Evolutionary conservation across 2,329 filamentous ascomycete genomes (phyloP).

Genomic region (Aspergillus sp.): DNA sequence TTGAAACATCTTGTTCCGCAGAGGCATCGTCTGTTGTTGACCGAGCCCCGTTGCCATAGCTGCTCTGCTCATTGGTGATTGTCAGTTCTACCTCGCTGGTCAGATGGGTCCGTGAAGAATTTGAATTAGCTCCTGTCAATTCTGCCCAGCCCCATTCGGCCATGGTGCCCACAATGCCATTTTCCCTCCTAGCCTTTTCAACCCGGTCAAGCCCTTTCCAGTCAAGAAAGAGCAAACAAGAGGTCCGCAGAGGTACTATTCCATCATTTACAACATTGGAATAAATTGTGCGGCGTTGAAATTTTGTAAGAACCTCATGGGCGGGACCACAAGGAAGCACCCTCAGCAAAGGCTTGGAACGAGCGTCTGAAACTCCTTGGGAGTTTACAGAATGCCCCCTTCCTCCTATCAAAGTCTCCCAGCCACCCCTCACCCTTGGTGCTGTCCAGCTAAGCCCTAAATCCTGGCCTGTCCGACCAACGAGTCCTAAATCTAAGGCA

Average conservation of each 20-base stretch:
- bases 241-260: conserved; percentile 91
- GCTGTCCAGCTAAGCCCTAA: conserved; percentile 92
- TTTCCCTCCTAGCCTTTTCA: conserved; percentile 89
- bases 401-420: conserved; percentile 83
- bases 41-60: conserved; percentile 10
- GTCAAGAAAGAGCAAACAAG: conserved; percentile 92
- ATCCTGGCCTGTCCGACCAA: conserved; percentile 94
- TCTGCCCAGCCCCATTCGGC: conserved; percentile 95
- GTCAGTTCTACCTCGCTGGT: conserved; percentile 30
- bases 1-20: conserved; percentile 7
- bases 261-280: conserved; percentile 98
- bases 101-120: conserved; percentile 51
- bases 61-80: conserved; percentile 21
- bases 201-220: conserved; percentile 93
- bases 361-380: conserved; percentile 66
- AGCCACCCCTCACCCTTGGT: conserved; percentile 80
- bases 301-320: conserved; percentile 81
- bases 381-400: conserved; percentile 62
- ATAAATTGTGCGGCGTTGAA: conserved; percentile 87
- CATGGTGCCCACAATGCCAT: conserved; percentile 87
- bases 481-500: conserved; percentile 90
- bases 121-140: conserved; percentile 69
- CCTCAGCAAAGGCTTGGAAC: conserved; percentile 83
- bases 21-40: background rate
- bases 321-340: conserved; percentile 91